These are phyloP conservation scores for Teratosphaeria destructans DNA, from an alignment of 2,329 filamentous ascomycete genomes.

Conservation along the genomic window DNA sequence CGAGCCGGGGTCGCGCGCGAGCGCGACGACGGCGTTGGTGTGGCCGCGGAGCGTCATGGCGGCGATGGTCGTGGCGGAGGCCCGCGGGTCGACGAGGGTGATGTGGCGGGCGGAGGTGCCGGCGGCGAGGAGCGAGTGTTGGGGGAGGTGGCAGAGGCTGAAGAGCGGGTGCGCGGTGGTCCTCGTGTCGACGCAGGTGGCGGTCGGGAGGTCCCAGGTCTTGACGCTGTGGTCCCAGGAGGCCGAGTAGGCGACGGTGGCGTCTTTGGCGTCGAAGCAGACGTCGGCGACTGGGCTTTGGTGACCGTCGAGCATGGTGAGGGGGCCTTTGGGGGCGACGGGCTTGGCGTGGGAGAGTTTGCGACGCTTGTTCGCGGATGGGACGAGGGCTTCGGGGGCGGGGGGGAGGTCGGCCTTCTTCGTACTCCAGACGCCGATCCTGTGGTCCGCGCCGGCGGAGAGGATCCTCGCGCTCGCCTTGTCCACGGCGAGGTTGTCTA, in stretches of 20 bases:
- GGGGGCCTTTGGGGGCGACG: slow-evolving; percentile 62
- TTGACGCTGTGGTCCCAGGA: slow-evolving; percentile 85
- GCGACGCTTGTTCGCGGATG: slow-evolving; percentile 65
- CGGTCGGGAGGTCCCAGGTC: slow-evolving; percentile 83
- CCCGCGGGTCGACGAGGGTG: slow-evolving; percentile 83
- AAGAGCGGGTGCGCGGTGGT: slow-evolving; percentile 76
- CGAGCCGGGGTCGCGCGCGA: slow-evolving; percentile 53
- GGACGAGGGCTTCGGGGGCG: slow-evolving; percentile 59
- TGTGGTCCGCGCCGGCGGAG: slow-evolving; percentile 74
- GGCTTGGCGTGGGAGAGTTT: slow-evolving; percentile 47
- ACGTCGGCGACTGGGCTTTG: slow-evolving; percentile 65
- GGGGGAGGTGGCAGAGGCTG: slow-evolving; percentile 62
- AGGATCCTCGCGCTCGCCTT: slow-evolving; percentile 65
- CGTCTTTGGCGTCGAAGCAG: slow-evolving; percentile 74
- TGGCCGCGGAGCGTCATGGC: slow-evolving; percentile 90
- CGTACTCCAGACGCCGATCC: slow-evolving; percentile 79
- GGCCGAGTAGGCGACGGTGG: slow-evolving; percentile 81
- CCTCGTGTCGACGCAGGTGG: slow-evolving; percentile 66
- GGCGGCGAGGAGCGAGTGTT: slow-evolving; percentile 54
- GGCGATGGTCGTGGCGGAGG: slow-evolving; percentile 61
- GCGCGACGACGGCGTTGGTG: slow-evolving; percentile 58
- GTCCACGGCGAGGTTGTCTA: slow-evolving; percentile 68
- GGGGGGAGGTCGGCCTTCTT: slow-evolving; percentile 65
- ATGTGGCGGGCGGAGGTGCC: slow-evolving; percentile 81
- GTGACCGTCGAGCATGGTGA: slow-evolving; percentile 64